These are phyloP conservation scores for Pichia sporocuriosa DNA, from an alignment of 805 yeast genomes.

Conservation along the genomic window DNA sequence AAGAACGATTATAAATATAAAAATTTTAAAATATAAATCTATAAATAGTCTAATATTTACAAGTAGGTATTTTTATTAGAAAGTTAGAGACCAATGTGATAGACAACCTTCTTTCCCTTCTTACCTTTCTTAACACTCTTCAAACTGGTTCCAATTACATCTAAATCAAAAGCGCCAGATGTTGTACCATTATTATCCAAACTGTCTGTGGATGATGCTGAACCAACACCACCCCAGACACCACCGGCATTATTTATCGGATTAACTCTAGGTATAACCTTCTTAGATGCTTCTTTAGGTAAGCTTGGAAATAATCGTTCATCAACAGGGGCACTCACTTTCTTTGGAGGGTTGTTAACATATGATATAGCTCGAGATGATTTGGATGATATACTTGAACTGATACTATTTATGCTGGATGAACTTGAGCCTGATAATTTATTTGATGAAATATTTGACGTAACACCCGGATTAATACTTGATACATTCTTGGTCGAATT, in stretches of 20 bases:
- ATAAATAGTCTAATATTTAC: no score
- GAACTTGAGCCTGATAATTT: no score
- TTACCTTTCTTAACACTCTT: conserved; percentile 32
- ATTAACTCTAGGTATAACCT: conserved; percentile 51
- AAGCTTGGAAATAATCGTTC: conserved; percentile 28
- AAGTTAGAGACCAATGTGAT: conserved; percentile 36
- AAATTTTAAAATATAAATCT: no score
- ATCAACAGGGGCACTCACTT: no score
- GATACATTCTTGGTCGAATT: conserved; percentile 26
- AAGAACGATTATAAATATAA: no score
- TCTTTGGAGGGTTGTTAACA: no score
- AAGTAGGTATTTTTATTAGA: no score
- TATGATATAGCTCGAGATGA: no score
- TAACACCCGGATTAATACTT: conserved; percentile 11
- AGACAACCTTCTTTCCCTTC: conserved; percentile 48
- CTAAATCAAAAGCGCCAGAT: conserved; percentile 19
- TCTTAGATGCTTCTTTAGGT: conserved; percentile 36
- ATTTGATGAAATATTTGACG: no score
- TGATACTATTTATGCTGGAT: no score
- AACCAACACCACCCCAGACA: conserved; percentile 30
- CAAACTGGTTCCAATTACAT: conserved; percentile 15
- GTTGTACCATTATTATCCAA: neutral
- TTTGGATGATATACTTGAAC: neutral
- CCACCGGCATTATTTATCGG: conserved; percentile 32
- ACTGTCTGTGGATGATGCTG: neutral